Evolutionary conservation across 192 early-diverging fungal genomes (phyloP).

Genomic region (Coemansia sp.): DNA sequence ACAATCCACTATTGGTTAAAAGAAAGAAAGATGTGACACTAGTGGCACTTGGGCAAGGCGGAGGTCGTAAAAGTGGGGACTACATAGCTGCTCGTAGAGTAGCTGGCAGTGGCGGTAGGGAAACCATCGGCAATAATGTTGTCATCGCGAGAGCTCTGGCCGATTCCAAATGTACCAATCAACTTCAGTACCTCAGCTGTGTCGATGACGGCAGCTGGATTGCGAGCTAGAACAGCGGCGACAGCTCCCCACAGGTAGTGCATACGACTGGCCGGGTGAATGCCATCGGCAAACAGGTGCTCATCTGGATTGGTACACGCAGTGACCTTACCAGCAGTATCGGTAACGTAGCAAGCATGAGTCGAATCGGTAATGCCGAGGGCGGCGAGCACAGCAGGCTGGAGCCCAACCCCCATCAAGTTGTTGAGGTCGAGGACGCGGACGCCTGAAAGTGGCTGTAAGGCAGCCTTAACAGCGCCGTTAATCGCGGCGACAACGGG

Average conservation of each 20-base stretch:
- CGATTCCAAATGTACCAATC: slow-evolving; percentile 18
- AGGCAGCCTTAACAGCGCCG: slow-evolving; percentile 14
- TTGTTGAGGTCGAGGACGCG: slow-evolving; percentile 30
- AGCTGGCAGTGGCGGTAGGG: slow-evolving; percentile 12
- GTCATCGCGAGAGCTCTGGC: slow-evolving; percentile 30
- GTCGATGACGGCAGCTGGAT: slow-evolving; percentile 26
- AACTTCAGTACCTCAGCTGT: slow-evolving; percentile 16
- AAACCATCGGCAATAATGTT: slow-evolving; percentile 34
- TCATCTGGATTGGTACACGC: slow-evolving; percentile 45
- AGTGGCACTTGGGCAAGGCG: slow-evolving; percentile 9
- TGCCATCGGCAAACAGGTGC: slow-evolving; percentile 42
- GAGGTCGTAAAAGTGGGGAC: not conserved
- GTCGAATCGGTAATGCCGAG: slow-evolving; percentile 30
- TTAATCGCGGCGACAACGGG: slow-evolving; percentile 28
- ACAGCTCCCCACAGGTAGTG: slow-evolving; percentile 47
- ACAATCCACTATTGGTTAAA: not conserved
- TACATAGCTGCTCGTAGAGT: slow-evolving; percentile 5
- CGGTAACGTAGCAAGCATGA: slow-evolving; percentile 27
- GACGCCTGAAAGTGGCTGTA: slow-evolving; percentile 13
- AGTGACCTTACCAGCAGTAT: slow-evolving; percentile 9
- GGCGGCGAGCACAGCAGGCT: slow-evolving; percentile 19
- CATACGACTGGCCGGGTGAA: slow-evolving; percentile 49
- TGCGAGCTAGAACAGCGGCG: slow-evolving; percentile 35
- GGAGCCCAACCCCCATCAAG: slow-evolving; percentile 25
- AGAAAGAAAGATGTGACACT: not conserved